A percentile compares a stretch with the other conserved stretches of the same genome.
phyloP scores from a whole-genome alignment of 2,329 filamentous ascomycete species.

The Pestalotiopsis sp. region DNA sequence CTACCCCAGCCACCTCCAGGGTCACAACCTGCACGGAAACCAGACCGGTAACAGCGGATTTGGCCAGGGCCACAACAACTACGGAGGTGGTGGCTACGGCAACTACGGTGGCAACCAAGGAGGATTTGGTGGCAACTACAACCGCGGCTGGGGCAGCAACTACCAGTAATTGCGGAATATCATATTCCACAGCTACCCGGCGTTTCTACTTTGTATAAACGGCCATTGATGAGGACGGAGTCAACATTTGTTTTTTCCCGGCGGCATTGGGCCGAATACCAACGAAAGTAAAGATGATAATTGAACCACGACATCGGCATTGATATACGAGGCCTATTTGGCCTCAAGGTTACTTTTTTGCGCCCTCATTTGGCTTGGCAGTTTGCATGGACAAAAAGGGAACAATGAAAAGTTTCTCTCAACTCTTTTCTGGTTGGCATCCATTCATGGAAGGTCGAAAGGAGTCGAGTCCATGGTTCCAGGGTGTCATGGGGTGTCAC shows the following conservation, averaged over 20 bases:
- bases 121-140: conserved; percentile 49
- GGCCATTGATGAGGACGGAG: not conserved
- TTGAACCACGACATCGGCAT: conserved; percentile 6
- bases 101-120: conserved; percentile 51
- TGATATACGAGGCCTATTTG: conserved; percentile 3
- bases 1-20: conserved; percentile 59
- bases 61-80: conserved; percentile 58
- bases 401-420: conserved; percentile 12
- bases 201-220: conserved; percentile 7
- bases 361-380: conserved; percentile 11
- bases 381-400: conserved; percentile 8
- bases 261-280: not conserved
- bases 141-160: conserved; percentile 61
- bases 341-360: not conserved
- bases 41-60: conserved; percentile 50
- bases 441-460: conserved; percentile 3
- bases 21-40: conserved; percentile 55
- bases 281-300: conserved; percentile 3
- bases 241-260: not conserved
- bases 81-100: conserved; percentile 52
- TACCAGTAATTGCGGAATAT: conserved; percentile 41
- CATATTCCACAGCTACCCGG: not conserved
- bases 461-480: not conserved
- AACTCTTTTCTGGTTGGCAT: conserved; percentile 9
- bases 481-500: conserved; percentile 7